Evolutionary conservation across 2,329 filamentous ascomycete species (phyloP).

Genomic region (Ophiosphaerella narmari): DNA sequence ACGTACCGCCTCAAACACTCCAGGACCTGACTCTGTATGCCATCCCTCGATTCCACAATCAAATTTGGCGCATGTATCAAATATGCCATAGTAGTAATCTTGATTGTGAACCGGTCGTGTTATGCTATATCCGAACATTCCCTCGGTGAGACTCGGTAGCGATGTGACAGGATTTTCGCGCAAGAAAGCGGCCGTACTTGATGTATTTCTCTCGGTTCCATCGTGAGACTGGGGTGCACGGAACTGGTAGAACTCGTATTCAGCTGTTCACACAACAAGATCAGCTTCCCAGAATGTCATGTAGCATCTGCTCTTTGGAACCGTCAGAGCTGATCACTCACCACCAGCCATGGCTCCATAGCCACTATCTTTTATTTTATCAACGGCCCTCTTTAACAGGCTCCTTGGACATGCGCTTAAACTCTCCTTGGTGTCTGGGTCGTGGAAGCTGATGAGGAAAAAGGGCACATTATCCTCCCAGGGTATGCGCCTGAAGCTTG

Average conservation of each 20-base stretch:
- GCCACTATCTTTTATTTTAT: constrained; percentile 70
- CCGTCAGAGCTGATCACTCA: constrained; percentile 50
- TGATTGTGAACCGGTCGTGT: constrained; percentile 87
- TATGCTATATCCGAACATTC: constrained; percentile 95
- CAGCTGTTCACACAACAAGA: constrained; percentile 60
- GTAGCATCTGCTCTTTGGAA: constrained; percentile 15
- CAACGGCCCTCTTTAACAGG: constrained; percentile 69
- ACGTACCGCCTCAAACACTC: constrained; percentile 86
- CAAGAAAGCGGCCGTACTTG: constrained; percentile 75
- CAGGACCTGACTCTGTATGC: constrained; percentile 93
- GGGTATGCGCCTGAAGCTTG: constrained; percentile 79
- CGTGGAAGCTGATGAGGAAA: constrained; percentile 81
- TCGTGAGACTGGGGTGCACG: constrained; percentile 63
- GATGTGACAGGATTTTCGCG: constrained; percentile 71
- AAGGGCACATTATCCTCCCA: constrained; percentile 89
- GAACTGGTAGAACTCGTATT: constrained; percentile 96
- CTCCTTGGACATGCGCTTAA: constrained; percentile 80
- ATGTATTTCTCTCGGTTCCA: constrained; percentile 62
- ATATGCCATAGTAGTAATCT: constrained; percentile 89
- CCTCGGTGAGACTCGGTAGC: constrained; percentile 83
- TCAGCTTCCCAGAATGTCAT: constrained; percentile 24
- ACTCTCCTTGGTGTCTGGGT: constrained; percentile 74
- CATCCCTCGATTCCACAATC: constrained; percentile 85
- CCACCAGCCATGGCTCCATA: constrained; percentile 88
- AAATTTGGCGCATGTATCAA: constrained; percentile 78